Base-by-base conservation (phyloP, 192 early-diverging fungal genomes). In the Coemansia sp. region DNA sequence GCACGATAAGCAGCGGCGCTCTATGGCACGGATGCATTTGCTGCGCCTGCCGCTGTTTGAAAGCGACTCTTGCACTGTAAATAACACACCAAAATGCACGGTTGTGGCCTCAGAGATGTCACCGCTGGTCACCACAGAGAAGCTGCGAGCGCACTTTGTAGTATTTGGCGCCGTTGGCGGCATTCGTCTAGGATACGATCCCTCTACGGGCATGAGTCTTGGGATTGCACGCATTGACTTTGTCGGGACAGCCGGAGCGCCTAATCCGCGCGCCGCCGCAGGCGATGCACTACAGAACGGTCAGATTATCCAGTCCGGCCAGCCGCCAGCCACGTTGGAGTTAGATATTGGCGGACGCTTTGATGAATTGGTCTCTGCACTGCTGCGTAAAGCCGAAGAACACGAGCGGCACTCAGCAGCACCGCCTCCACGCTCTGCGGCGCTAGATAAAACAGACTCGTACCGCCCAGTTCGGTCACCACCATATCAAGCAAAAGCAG, bases 131-230 rank as follows among this genome's bases (percentile, higher is more conserved):
- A 83, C 82, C 9, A 5, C 60, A 8, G 72, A 74, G 47, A 66
- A 75, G 40, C 62, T 83, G 47, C 65, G 70, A 4, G 46, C 68
- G 8, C 77, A 76, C 48, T 80, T 79, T 68, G 50, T 59, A 36
- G 28, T 55, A 14, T 83, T 70, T 49, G 82, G 82, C 5, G 69
- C 70, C 5, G 68, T 83, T 26, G 65, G 66, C 28, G 40, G 58
- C 4, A 57, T 83, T 6, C 66, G 70, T 19, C 60, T 83, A 23
- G 82, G 59, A 2, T 71, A 71, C 38, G 77, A 75, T 40, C 77
- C 70, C 22, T 68, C 70, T 10, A 83, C 82, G 4, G 82, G 82
- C 12, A 68, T 71, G 63, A 80, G 82, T 23, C 62, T 83, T 44
- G 82, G 82, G 2, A 50, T 83, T 57, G 82, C 82, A 15, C 63